Base-by-base conservation (phyloP, 2,329 filamentous ascomycete genomes). In the Penicillium sclerotigenum region DNA sequence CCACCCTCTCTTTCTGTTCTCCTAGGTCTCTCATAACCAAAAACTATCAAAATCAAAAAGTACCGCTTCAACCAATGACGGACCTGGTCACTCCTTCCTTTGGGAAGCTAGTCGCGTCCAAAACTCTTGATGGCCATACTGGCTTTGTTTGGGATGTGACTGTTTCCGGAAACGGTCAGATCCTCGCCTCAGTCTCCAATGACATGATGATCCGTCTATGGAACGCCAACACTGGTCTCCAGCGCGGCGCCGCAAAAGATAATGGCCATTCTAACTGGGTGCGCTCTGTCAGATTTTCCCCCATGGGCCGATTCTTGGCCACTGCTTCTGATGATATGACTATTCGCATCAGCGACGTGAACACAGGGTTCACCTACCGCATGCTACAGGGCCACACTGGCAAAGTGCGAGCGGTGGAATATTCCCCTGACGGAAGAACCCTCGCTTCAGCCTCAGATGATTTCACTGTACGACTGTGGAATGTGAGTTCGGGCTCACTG, bases 201-300 rank as follows among this genome's bases (percentile, higher is more conserved):
- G 53, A 56, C 22, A 56, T 56, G 53, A 56, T 51, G 47, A 56
- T 56, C 26, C 53, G 53, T 14, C 28, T 56, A 36, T 56, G 53
- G 53, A 56, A 56, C 47, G 41, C 47, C 53, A 52, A 46, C n/a
- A 56, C 53, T 20, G 53, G 53, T n/a, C 53, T 34, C n/a, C 53
- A 46, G 41, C 53, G 53, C 22, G 28, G 53, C n/a, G 9, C 48
- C 18, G 47, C 53, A 36, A 56, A 43, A 38, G 47, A 56, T 24
- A 56, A 56, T 22, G 53, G 53, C 40, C 53, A 56, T 24, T 45
- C 53, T 14, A 40, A 28, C n/a, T 56, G 53, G 53, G 53, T 56
- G 11, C 53, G 53, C 34, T 29, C 41, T n/a, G 53, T 56, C 40
- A 36, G 47, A 18, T 56, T 56, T 37, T 56, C 53, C n/a, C 53